A percentile compares a stretch with the other conserved stretches of the same genome.
Conservation (phyloP, 768 basidiomycete species). For the Lactarius sanguifluus region DNA sequence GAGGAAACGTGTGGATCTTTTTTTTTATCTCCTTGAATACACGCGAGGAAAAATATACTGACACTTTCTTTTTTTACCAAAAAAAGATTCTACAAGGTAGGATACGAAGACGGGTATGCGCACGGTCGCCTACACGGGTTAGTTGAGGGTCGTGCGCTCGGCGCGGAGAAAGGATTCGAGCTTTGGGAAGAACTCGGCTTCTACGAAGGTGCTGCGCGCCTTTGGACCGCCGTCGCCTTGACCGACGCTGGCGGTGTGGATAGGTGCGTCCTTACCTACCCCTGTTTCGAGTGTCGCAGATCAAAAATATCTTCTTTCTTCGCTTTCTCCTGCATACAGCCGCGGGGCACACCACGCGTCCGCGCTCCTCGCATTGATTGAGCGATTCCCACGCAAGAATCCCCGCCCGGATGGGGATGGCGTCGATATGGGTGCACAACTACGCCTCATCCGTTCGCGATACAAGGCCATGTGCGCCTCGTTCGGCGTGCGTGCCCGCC, state of each 20-base stretch:
- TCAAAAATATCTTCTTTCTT: slow-evolving; percentile 1
- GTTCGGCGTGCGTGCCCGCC: slow-evolving; percentile 61
- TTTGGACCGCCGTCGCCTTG: slow-evolving; percentile 59
- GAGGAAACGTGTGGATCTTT: slow-evolving; percentile 35
- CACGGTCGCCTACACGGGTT: slow-evolving; percentile 90
- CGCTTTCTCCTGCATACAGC: slow-evolving; percentile 36
- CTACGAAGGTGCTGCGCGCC: slow-evolving; percentile 79
- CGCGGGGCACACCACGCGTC: slow-evolving; percentile 63
- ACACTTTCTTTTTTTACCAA: slow-evolving; percentile 38
- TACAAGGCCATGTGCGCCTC: slow-evolving; percentile 86
- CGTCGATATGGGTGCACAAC: slow-evolving; percentile 71
- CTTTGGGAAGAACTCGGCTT: slow-evolving; percentile 98
- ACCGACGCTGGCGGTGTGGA: slow-evolving; percentile 43
- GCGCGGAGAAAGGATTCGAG: slow-evolving; percentile 88
- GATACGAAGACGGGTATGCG: slow-evolving; percentile 72
- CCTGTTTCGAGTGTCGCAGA: slow-evolving; percentile 16
- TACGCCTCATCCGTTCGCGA: slow-evolving; percentile 82
- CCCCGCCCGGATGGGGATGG: slow-evolving; percentile 54
- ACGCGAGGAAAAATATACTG: not conserved
- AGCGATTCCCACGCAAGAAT: slow-evolving; percentile 76
- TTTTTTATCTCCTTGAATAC: not conserved
- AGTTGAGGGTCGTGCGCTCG: slow-evolving; percentile 88
- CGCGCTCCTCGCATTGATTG: slow-evolving; percentile 67
- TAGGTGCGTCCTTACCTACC: slow-evolving; percentile 44
- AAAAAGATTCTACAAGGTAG: slow-evolving; percentile 74